Base-by-base conservation (phyloP, 1,284 basidiomycete genomes). In the Fomitiporia mediterranea region DNA sequence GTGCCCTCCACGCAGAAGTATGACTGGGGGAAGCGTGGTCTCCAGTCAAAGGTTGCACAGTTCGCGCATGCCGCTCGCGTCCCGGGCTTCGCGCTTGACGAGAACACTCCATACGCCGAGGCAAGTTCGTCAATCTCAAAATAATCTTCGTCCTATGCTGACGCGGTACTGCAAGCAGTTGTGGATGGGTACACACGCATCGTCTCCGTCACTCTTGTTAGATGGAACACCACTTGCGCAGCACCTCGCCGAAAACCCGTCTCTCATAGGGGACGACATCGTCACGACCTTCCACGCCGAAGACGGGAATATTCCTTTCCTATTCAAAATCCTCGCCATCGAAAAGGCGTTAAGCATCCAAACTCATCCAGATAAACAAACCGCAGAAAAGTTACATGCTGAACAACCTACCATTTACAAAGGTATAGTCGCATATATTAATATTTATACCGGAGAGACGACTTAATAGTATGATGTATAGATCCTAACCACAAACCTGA, bases 171-270 rank as follows among this genome's bases (percentile, higher is more conserved):
- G 28, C 40, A 8, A 32, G 51, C 65, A 96, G 92, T 75, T 97
- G 43, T 99, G 97, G 97, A 99, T 99, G 96, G 97, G 97, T 15
- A 98, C 97, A 0, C 97, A 99, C 67, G 81, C 91, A 1, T 91
- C 81, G 23, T 83, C 93, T 8, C 96, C 96, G 0, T 94, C 94
- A 2, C 80, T 74, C 46, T 72, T 91, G 23, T 61, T 74, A 9
- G 72, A 72, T 2, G 71, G 72, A 9, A 65, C 67, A 59, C 70
- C 65, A 46, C 83, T 94, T 40, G 79, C 83, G 1, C 72, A 81
- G 15, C 70, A 89, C 67, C 78, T 98, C 61, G 74, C 79, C 21
- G 69, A 74, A 1, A 76, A 91, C 67, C 86, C 86, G 19, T 73
- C 80, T 47, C 77, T 91, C 60, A 82, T 96, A 44, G 90, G 90